Conservation (phyloP, 2,329 filamentous ascomycete species). For the Fusarium circinatum region DNA sequence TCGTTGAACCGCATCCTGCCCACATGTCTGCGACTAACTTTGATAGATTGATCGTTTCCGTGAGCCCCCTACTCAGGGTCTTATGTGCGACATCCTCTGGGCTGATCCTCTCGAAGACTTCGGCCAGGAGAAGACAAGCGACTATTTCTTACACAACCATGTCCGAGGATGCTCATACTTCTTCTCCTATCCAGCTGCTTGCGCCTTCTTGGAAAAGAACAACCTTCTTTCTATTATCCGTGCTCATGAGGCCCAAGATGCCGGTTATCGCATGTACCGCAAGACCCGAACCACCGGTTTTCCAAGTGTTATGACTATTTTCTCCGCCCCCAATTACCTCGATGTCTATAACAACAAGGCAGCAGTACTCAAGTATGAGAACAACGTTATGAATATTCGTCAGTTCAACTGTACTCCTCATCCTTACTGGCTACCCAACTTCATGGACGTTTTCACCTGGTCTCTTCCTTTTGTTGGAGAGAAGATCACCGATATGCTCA, state of each 20-base stretch:
- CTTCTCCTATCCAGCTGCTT: conserved; percentile 97
- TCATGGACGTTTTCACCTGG: conserved; percentile 99
- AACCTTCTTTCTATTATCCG: conserved; percentile 97
- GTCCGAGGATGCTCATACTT: conserved; percentile 99
- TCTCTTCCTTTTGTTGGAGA: conserved; percentile 98
- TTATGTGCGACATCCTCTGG: conserved; percentile 99
- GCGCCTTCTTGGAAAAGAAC: conserved; percentile 98
- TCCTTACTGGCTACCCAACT: conserved; percentile 99
- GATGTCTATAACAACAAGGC: conserved; percentile 99
- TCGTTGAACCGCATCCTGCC: conserved; percentile 48
- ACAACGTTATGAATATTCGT: conserved; percentile 99
- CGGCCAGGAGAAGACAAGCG: conserved; percentile 96
- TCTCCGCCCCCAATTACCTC: conserved; percentile 98
- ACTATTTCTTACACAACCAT: conserved; percentile 98
- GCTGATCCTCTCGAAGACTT: conserved; percentile 98
- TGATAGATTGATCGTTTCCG: conserved; percentile 93
- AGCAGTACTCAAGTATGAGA: conserved; percentile 98
- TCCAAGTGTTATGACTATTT: conserved; percentile 99
- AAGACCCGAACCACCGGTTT: conserved; percentile 98
- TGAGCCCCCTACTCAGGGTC: conserved; percentile 93
- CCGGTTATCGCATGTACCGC: conserved; percentile 98
- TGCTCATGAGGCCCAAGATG: conserved; percentile 98
- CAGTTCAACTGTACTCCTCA: conserved; percentile 99
- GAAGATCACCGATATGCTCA: conserved; percentile 99
- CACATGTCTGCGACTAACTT: conserved; percentile 23